Base-by-base conservation (phyloP, 441 rosid genomes). In the Brassica balearica region DNA sequence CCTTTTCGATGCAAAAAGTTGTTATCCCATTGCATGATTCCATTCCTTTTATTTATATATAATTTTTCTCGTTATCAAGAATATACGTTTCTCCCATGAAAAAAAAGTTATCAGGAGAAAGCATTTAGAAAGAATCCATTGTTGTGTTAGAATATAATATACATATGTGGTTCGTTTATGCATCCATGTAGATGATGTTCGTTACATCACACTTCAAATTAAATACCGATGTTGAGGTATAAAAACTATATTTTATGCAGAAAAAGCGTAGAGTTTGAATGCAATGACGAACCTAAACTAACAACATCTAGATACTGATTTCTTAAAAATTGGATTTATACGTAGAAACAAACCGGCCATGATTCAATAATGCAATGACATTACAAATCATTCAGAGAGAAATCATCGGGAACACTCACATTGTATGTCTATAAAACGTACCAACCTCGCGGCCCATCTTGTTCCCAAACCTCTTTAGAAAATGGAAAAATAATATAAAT, bases 1-100 rank as follows among this genome's bases (percentile, higher is more conserved):
- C 83, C 61, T 80, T 76, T 76, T 76, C 83, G 62, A 76, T 72
- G 62, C 77, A 76, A 32, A 29, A 80, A 1, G 22, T 8, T 71
- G 56, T 23, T 9, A 48, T 71, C 61, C 10, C 77, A 66, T 66
- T 36, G 60, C 76, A 71, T 65, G 58, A 68, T 75, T 63, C 60
- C 60, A 58, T 59, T 70, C 43, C 17, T 29, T 62, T 36, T 53
- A 51, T 17, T 55, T 74, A 36, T 63, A 53, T 69, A 79, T 15
- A 11, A 17, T 58, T 27, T 62, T 80, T 32, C 55, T 65, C 73
- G 65, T 75, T 75, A 48, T 66, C 38, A 75, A 70, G 65, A 70
- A 75, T 75, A 48, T 75, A 75, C 27, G 23, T 69, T 63, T 74
- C 64, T 70, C 58, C 64, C 51, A 70, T 62, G 78, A 72, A 67